A percentile compares a stretch with the other conserved stretches of the same genome.
Conservation (phyloP, 495 filamentous ascomycete genomes). For the Lophiostoma macrostomum region DNA sequence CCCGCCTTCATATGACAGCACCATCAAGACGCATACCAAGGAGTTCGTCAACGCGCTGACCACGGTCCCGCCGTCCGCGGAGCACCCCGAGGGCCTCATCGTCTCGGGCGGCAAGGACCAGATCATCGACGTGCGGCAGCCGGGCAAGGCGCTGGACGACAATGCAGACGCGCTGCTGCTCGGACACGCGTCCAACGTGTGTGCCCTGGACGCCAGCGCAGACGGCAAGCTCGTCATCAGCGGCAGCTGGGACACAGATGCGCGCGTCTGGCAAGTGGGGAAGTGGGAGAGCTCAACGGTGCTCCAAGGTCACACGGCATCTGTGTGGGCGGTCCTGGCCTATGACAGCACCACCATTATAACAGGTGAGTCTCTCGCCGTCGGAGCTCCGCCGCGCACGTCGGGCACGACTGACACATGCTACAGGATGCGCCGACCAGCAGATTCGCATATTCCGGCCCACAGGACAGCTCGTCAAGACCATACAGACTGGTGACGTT, state of each 20-base stretch:
- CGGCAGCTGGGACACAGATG: conserved; percentile 91
- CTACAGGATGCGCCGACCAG: conserved; percentile 74
- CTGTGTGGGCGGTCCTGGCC: conserved; percentile 87
- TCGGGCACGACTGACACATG: conserved; percentile 4
- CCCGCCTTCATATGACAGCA: conserved; percentile 71
- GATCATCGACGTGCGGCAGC: conserved; percentile 85
- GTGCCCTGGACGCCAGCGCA: conserved; percentile 72
- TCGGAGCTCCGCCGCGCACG: too few species aligned
- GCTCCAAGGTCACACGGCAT: conserved; percentile 72
- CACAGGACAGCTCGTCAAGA: conserved; percentile 60
- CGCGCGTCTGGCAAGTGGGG: conserved; percentile 81
- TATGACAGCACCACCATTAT: conserved; percentile 77
- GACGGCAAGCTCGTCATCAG: conserved; percentile 74
- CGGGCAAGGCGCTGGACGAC: conserved; percentile 59
- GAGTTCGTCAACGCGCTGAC: conserved; percentile 83
- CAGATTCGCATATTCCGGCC: conserved; percentile 77
- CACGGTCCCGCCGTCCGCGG: conserved; percentile 66
- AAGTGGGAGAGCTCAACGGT: conserved; percentile 52
- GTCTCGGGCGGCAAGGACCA: conserved; percentile 85
- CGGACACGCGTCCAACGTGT: conserved; percentile 84
- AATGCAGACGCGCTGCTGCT: conserved; percentile 82
- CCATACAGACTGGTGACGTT: conserved; percentile 74
- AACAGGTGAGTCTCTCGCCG: conserved; percentile 58
- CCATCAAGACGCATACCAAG: conserved; percentile 69
- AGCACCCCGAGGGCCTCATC: conserved; percentile 75